These are phyloP conservation scores for Zychaea mexicana DNA, from an alignment of 371 early-diverging fungal genomes.

Conservation along the genomic window DNA sequence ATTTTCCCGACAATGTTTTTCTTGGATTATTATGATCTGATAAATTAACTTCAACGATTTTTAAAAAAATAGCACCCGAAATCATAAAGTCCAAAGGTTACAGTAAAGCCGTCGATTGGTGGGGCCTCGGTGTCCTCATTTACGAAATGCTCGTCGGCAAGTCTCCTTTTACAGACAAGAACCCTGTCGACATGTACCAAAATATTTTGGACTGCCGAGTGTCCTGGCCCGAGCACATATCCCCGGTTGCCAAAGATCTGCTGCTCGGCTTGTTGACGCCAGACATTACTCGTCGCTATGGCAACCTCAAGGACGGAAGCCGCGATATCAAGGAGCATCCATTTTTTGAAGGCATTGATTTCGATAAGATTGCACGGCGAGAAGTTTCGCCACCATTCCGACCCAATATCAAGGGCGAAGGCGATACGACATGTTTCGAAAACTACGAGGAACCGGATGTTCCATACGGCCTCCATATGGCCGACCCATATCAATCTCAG, in stretches of 20 bases:
- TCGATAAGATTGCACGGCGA: slow-evolving; percentile 73
- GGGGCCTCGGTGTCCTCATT: slow-evolving; percentile 96
- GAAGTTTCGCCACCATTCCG: slow-evolving; percentile 90
- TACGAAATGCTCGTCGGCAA: slow-evolving; percentile 93
- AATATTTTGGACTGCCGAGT: slow-evolving; percentile 74
- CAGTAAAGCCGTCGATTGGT: slow-evolving; percentile 98
- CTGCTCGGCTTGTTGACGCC: slow-evolving; percentile 83
- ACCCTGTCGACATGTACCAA: slow-evolving; percentile 83
- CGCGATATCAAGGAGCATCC: slow-evolving; percentile 91
- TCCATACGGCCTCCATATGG: slow-evolving; percentile 44
- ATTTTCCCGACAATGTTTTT: slow-evolving; percentile 17
- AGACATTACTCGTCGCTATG: slow-evolving; percentile 87
- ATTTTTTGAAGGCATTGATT: slow-evolving; percentile 96
- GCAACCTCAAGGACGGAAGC: slow-evolving; percentile 84
- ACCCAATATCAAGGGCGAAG: slow-evolving; percentile 81
- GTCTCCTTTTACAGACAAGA: slow-evolving; percentile 96
- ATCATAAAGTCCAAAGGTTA: slow-evolving; percentile 97
- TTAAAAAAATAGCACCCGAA: slow-evolving; percentile 78
- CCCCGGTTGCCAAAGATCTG: slow-evolving; percentile 87
- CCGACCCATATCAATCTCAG: slow-evolving; percentile 38
- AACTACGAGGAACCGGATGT: slow-evolving; percentile 83
- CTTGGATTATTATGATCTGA: slow-evolving; percentile 28
- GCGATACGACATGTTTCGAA: slow-evolving; percentile 95
- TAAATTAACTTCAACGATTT: slow-evolving; percentile 55
- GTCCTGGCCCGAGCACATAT: slow-evolving; percentile 84